Conservation (phyloP, 2,329 filamentous ascomycete species). For the Lasiodiplodia sp. region DNA sequence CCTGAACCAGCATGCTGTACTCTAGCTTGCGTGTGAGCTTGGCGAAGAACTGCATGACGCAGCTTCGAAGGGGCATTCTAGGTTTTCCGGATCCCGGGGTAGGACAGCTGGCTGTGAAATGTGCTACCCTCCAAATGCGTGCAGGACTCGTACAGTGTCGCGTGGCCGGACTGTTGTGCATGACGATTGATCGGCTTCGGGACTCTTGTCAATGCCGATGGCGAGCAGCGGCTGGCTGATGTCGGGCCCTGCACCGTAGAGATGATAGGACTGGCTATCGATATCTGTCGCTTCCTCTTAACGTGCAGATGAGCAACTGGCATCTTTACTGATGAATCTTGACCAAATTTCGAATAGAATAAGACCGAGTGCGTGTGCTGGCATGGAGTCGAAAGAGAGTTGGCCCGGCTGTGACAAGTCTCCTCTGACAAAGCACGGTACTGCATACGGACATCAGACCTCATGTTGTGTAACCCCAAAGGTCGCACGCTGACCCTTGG, state of each 20-base stretch:
- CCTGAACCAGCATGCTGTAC: not conserved
- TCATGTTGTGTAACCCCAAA: not conserved
- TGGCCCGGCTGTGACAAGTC: not conserved
- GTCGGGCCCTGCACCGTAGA: not conserved
- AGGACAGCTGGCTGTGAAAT: not conserved
- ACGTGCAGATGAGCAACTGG: no score
- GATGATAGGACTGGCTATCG: not conserved
- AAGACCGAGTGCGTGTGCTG: not conserved
- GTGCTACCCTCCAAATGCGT: not conserved
- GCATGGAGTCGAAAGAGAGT: conserved; percentile 18
- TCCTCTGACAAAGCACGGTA: not conserved
- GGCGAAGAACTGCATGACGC: conserved; percentile 17
- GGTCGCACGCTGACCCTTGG: conserved; percentile 3
- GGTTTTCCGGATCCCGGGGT: not conserved
- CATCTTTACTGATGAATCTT: not conserved
- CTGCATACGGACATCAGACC: not conserved
- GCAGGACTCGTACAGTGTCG: conserved; percentile 8
- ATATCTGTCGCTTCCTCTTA: not conserved
- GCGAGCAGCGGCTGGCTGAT: not conserved
- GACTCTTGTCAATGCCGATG: not conserved
- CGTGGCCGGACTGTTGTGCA: not conserved
- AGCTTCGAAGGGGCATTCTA: not conserved
- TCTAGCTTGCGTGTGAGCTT: not conserved
- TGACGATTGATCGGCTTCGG: not conserved
- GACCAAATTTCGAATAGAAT: not conserved